Conservation (phyloP, 2,329 filamentous ascomycete genomes). For the Cladosporium halotolerans region DNA sequence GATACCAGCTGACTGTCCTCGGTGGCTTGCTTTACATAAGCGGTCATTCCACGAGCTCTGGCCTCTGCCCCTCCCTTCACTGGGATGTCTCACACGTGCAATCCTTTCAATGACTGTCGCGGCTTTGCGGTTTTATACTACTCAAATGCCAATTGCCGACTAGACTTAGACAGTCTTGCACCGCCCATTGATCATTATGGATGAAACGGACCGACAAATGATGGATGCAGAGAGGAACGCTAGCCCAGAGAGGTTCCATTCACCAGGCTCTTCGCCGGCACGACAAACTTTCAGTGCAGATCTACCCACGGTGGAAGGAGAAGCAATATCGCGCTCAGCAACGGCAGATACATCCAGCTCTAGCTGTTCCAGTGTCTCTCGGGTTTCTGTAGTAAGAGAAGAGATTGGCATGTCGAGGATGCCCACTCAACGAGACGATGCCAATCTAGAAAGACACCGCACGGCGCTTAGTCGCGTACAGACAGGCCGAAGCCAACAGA, state of each 20-base stretch:
- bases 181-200: constrained; percentile 28
- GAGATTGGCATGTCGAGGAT: constrained; percentile 51
- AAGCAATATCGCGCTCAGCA: constrained; percentile 51
- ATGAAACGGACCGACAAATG: constrained; percentile 51
- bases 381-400: constrained; percentile 31
- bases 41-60: neutral
- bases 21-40: neutral
- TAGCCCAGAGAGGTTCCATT: constrained; percentile 34
- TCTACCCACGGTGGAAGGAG: neutral
- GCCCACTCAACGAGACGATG: constrained; percentile 55
- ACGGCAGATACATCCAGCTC: constrained; percentile 42
- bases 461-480: constrained; percentile 67
- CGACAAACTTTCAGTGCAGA: neutral
- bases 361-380: constrained; percentile 17
- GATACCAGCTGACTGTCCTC: neutral
- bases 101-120: too few relatives aligned
- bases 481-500: constrained; percentile 63
- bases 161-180: neutral
- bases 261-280: constrained; percentile 28
- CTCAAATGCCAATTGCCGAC: neutral
- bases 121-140: neutral
- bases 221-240: constrained; percentile 51
- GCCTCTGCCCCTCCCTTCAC: neutral
- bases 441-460: constrained; percentile 55
- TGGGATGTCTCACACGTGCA: neutral